phyloP scores from a whole-genome alignment of 2,329 filamentous ascomycete species.

The Elsinoe arachidis region DNA sequence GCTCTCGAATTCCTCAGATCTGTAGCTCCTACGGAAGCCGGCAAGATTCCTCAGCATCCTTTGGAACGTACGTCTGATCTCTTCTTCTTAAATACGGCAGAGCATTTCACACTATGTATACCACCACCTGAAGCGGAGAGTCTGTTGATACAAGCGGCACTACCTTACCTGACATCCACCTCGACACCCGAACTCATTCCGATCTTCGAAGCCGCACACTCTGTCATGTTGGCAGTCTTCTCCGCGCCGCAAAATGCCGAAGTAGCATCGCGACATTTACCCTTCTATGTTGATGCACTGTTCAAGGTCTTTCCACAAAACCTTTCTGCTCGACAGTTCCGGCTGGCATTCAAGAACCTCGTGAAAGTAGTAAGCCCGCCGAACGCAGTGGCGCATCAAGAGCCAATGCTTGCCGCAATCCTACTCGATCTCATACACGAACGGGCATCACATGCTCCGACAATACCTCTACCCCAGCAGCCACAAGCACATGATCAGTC shows the following conservation, averaged over 20 bases:
- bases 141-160: conserved; percentile 64
- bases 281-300: conserved; percentile 75
- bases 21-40: conserved; percentile 48
- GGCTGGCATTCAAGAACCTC: conserved; percentile 77
- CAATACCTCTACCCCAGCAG: conserved; percentile 29
- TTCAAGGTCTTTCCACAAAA: conserved; percentile 70
- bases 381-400: conserved; percentile 60
- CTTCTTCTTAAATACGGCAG: conserved; percentile 79
- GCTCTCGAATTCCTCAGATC: conserved; percentile 58
- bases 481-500: conserved; percentile 17
- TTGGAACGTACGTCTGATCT: conserved; percentile 68
- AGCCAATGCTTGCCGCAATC: conserved; percentile 70
- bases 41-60: conserved; percentile 53
- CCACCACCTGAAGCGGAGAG: conserved; percentile 59
- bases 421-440: conserved; percentile 70
- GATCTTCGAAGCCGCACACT: conserved; percentile 85
- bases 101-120: conserved; percentile 68
- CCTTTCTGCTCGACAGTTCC: conserved; percentile 76
- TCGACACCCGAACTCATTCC: conserved; percentile 50
- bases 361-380: conserved; percentile 76
- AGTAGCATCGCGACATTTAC: conserved; percentile 62
- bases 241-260: conserved; percentile 69
- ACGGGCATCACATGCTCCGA: conserved; percentile 49
- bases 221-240: conserved; percentile 68
- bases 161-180: conserved; percentile 60